Conservation (phyloP, 2,329 filamentous ascomycete genomes). For the Colletotrichum agaves region DNA sequence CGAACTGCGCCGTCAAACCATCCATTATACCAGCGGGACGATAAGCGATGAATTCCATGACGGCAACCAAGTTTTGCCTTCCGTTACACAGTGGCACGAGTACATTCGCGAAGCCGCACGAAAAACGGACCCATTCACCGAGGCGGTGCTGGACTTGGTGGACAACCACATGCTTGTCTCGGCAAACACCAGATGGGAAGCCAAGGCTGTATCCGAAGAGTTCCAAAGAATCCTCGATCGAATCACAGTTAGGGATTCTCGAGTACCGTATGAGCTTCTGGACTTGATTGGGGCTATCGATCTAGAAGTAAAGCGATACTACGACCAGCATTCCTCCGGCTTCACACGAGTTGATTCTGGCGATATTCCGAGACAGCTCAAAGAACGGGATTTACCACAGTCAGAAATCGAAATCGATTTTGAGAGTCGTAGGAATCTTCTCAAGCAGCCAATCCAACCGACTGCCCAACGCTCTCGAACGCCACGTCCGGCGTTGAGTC, state of each 20-base stretch:
- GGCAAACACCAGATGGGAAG: neutral
- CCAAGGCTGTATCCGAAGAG: neutral
- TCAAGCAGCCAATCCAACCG: neutral
- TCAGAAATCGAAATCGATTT: neutral
- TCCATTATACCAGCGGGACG: neutral
- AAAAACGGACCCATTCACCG: constrained; percentile 40
- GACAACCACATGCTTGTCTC: constrained; percentile 41
- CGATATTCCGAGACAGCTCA: neutral
- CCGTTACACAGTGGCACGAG: neutral
- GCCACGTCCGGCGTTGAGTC: neutral
- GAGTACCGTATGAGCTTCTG: neutral
- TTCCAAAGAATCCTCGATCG: neutral
- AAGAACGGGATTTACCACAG: neutral
- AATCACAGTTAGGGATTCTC: neutral
- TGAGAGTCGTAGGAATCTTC: neutral
- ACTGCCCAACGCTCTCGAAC: neutral
- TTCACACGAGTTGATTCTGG: neutral
- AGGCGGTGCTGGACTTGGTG: constrained; percentile 41
- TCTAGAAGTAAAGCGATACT: neutral
- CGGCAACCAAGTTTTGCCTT: neutral
- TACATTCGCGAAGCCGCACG: constrained; percentile 23
- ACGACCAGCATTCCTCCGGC: neutral
- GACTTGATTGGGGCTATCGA: neutral
- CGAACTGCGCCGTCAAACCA: neutral
- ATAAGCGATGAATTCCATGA: constrained; percentile 9